These are phyloP conservation scores for Bipolaris zeicola DNA, from an alignment of 2,329 filamentous ascomycete species.

Conservation along the genomic window DNA sequence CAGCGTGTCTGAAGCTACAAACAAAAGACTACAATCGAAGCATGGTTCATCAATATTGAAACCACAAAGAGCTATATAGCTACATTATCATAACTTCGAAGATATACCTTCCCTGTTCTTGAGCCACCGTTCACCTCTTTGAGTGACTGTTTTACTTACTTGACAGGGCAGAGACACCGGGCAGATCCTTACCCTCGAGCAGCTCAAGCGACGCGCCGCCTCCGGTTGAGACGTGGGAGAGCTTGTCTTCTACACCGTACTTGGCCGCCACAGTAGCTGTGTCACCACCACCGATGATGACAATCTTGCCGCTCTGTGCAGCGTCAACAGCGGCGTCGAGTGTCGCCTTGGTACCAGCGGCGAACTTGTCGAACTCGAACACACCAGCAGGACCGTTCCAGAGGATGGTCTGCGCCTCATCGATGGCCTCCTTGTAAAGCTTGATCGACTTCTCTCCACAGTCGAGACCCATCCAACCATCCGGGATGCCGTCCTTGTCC, in stretches of 20 bases:
- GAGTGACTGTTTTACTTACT: conserved; percentile 60
- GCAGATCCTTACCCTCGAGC: conserved; percentile 96
- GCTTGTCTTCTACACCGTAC: conserved; percentile 93
- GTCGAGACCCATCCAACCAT: conserved; percentile 98
- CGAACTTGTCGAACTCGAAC: conserved; percentile 96
- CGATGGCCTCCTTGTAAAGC: conserved; percentile 86
- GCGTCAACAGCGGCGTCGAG: conserved; percentile 86
- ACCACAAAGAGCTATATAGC: conserved; percentile 35
- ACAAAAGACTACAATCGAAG: conserved; percentile 6
- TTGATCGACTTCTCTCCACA: conserved; percentile 87
- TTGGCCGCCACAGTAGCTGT: conserved; percentile 98
- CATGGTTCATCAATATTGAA: conserved; percentile 24
- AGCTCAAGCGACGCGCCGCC: conserved; percentile 95
- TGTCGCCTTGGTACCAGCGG: conserved; percentile 87
- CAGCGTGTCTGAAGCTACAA: not conserved
- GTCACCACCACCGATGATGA: conserved; percentile 98
- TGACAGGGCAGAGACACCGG: conserved; percentile 90
- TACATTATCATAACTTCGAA: conserved; percentile 45
- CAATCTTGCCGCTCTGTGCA: conserved; percentile 83
- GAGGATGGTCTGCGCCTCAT: conserved; percentile 90
- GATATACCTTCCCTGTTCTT: conserved; percentile 39
- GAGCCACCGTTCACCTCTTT: conserved; percentile 27
- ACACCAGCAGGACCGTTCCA: conserved; percentile 99
- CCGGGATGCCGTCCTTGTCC: conserved; percentile 86
- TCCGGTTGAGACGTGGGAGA: conserved; percentile 97